Evolutionary conservation across 306 rosid genomes (phyloP), one percentile per base, ranked within the genome.

Genomic region (Castanospermum australe): DNA sequence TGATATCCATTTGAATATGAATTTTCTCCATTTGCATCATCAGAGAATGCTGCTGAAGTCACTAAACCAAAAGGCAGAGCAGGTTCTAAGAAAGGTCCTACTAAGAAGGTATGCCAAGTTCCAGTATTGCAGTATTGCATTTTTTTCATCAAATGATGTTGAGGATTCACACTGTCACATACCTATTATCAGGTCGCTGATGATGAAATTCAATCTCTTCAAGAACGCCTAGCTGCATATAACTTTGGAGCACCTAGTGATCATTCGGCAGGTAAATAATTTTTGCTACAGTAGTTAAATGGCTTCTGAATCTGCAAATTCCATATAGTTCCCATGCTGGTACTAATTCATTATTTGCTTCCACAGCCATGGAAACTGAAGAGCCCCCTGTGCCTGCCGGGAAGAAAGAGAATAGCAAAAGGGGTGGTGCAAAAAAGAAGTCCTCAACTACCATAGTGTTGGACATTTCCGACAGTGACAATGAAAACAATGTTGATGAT

Each of bases 161-260:
- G 44, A 60, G 45, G 65, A 63, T 56, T 45, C 32, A 42, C 35
- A 3, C 47, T 17, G 18, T 81, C 64, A 6, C 35, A 20, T 82
- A 20, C 51, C 8, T 50, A 5, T 74, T 59, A 52, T 65, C 90
- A 90, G 93, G 89, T 84, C 2, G 88, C 79, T 2, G 96, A 86
- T 1, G 88, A 78, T 1, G 92, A 93, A 36, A 81, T 95, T 56
- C 84, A 77, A 5, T 97, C 89, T 10, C 94, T 95, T 82, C 93
- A 93, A 85, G 94, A 95, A 50, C 94, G 99, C 25, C 94, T 95
- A 39, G 99, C 99, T 65, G 96, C 98, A 24, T 95, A 95, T 64
- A 95, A 90, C 79, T 85, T 95, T 0, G 94, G 82, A 1, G 79
- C 98, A 51, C 90, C 99, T 35, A 84, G 94, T 22, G 97, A 89